Evolutionary conservation across 73 alveolate species (phyloP), one percentile per base, ranked within the genome.

Genomic region (Stentor roeselii): DNA sequence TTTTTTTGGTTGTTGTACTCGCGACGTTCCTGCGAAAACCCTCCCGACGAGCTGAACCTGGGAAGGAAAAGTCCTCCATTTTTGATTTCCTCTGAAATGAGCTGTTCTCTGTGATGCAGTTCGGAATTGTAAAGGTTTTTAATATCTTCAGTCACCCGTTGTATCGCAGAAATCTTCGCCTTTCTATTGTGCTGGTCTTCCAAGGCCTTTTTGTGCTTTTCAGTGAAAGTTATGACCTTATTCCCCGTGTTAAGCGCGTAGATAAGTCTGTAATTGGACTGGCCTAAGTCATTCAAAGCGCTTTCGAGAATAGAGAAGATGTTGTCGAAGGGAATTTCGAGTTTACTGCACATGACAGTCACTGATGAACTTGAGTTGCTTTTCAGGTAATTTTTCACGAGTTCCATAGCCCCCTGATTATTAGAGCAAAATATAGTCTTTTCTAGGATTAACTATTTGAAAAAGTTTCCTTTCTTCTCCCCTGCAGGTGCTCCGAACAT

Each of bases 321-420:
- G 6, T 11, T 11, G 21, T 50, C 67, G 21, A 21, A 21, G 21
- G 67, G 67, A 11, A 50, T 50, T 50, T 50, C 67, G 21, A 50
- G 67, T 50, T 21, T 50, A 6, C 67, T 6, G 30, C 30, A 50
- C 6, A 50, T 50, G 30, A 50, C 6, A 50, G 67, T 11, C 30
- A 50, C 67, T 50, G 67, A 50, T 11, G 67, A 6, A 50, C 67
- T 50, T 50, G 67, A 50, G 67, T 50, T 6, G 67, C 67, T 50
- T 50, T 50, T 6, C 67, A 50, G 21, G 67, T 11, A 50, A 21
- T 50, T 50, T 21, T 50, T 50, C 6, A 50, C 67, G 21, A 6
- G 6, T 11, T 50, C 67, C 67, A 50, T 50, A 50, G n/a, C n/a
- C n/a, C n/a, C n/a, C n/a, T n/a, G n/a, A n/a, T n/a, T n/a, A n/a